Evolutionary conservation across 2,329 filamentous ascomycete genomes (phyloP).

Genomic region (Colletotrichum musae): DNA sequence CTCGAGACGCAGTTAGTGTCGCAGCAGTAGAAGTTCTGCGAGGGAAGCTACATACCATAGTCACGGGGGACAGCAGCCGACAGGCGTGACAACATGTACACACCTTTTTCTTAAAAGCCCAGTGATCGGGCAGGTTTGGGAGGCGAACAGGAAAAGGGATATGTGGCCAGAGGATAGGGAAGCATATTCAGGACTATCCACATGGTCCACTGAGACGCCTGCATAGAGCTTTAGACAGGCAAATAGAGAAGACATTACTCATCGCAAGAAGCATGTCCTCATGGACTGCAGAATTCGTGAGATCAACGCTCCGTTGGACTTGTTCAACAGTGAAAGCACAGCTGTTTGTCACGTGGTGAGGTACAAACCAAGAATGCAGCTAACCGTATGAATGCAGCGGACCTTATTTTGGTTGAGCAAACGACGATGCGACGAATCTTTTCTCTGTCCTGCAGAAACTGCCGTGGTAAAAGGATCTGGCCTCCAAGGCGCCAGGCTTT

Average conservation of each 20-base stretch:
- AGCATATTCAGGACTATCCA: background rate
- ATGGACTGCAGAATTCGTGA: background rate
- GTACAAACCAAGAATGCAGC: constrained; percentile 41
- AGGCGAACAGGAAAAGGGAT: background rate
- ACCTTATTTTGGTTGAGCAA: constrained; percentile 41
- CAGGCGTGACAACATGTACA: constrained; percentile 1
- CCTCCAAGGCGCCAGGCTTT: constrained; percentile 28
- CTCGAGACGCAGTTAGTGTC: constrained; percentile 10
- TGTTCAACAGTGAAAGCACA: constrained; percentile 33
- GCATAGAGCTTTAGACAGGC: constrained; percentile 19
- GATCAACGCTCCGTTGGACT: constrained; percentile 19
- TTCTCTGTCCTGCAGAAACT: background rate
- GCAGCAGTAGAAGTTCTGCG: constrained; percentile 26
- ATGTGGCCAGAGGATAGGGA: constrained; percentile 1
- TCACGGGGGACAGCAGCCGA: background rate
- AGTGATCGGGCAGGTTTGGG: background rate
- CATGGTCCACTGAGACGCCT: constrained; percentile 1
- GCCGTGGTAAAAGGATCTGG: constrained; percentile 14
- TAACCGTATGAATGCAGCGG: constrained; percentile 40
- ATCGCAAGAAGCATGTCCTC: background rate
- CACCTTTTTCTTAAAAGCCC: constrained; percentile 3
- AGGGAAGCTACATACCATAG: constrained; percentile 24
- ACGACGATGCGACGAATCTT: constrained; percentile 36
- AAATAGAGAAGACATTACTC: constrained; percentile 25
- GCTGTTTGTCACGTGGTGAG: constrained; percentile 43